phyloP scores from a whole-genome alignment of 2,329 filamentous ascomycete genomes.

The Sporothrix brasiliensis region DNA sequence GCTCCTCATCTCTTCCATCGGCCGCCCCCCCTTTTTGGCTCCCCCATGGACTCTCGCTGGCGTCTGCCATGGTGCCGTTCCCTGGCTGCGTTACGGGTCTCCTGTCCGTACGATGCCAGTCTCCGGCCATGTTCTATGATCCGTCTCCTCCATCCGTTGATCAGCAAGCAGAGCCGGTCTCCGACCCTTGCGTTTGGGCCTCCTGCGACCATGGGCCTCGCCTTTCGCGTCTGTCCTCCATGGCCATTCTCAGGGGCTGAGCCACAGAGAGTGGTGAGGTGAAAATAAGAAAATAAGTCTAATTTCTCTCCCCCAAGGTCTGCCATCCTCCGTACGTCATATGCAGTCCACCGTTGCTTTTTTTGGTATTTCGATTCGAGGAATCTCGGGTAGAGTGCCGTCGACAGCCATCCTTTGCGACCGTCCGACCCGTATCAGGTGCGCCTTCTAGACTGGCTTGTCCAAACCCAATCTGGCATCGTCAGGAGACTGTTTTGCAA shows the following conservation, averaged over 20 bases:
- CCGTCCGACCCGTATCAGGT: slow-evolving; percentile 4
- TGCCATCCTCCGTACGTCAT: not conserved
- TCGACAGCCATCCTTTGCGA: slow-evolving; percentile 6
- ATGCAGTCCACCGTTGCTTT: not conserved
- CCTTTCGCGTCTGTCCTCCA: not conserved
- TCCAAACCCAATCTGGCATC: not conserved
- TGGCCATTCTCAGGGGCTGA: slow-evolving; percentile 5
- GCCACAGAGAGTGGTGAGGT: not conserved
- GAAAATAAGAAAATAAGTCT: slow-evolving; percentile 5
- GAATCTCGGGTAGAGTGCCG: not conserved
- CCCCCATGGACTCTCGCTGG: not conserved
- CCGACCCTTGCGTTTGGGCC: not conserved
- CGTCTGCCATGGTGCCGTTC: too few relatives aligned
- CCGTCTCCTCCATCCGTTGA: not conserved
- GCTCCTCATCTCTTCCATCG: not conserved
- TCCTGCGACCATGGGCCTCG: not conserved
- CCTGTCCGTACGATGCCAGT: not conserved
- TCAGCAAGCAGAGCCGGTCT: not conserved
- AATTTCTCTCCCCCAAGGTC: not conserved
- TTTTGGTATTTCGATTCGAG: not conserved
- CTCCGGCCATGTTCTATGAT: not conserved
- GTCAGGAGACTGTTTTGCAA: not conserved
- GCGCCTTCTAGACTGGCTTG: not conserved
- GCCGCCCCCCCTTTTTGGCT: not conserved
- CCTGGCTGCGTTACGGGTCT: too few relatives aligned